A percentile compares a stretch with the other conserved stretches of the same genome.
Evolutionary conservation across 75 land plant genomes (phyloP).

Genomic region (Cunninghamia lanceolata): DNA sequence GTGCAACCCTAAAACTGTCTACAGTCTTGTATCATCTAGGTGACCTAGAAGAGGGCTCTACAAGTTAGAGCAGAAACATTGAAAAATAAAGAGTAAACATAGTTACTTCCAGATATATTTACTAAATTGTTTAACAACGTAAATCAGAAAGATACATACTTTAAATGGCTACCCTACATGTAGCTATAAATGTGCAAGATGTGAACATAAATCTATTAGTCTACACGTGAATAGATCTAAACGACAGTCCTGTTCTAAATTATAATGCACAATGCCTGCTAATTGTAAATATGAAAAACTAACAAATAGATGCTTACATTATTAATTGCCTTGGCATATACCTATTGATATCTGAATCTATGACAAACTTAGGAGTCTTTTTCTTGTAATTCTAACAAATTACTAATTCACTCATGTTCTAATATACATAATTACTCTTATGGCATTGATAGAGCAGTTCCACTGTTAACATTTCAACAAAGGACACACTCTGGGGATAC

Average conservation of each 20-base stretch:
- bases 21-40: background rate
- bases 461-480: background rate
- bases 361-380: background rate
- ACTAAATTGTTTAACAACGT: background rate
- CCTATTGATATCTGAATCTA: background rate
- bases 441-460: background rate
- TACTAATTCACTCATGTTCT: background rate
- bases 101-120: background rate
- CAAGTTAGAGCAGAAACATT: background rate
- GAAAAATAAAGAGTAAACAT: background rate
- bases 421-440: background rate
- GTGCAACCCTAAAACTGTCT: background rate
- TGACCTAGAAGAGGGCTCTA: background rate
- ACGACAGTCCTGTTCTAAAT: background rate
- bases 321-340: background rate
- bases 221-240: background rate
- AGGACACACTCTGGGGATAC: background rate
- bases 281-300: background rate
- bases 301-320: background rate
- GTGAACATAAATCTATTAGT: too few species aligned
- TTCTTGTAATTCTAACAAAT: background rate
- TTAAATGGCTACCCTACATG: too few species aligned
- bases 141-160: background rate
- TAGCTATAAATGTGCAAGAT: background rate
- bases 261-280: background rate